These are phyloP conservation scores for Gastrolobium bilobum DNA, from an alignment of 306 rosid genomes.

Conservation along the genomic window DNA sequence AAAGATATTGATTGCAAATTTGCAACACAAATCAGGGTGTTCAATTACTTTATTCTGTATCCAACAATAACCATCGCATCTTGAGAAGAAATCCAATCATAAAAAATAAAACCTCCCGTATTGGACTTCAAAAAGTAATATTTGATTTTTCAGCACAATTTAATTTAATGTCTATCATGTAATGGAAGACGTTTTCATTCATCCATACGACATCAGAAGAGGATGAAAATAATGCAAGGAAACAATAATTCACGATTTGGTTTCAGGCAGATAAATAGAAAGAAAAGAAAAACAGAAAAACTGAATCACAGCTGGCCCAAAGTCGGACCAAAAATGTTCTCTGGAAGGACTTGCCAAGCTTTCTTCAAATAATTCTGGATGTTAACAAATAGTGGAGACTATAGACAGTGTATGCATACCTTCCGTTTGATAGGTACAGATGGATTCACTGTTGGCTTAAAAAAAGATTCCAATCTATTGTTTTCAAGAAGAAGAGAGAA, in stretches of 20 bases:
- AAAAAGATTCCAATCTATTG: slow-evolving; percentile 87
- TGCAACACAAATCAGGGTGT: slow-evolving; percentile 39
- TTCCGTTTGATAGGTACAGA: slow-evolving; percentile 83
- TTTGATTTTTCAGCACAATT: slow-evolving; percentile 24
- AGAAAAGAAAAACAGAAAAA: slow-evolving; percentile 27
- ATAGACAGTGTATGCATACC: slow-evolving; percentile 61
- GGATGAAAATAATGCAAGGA: slow-evolving; percentile 32
- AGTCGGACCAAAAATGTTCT: slow-evolving; percentile 28
- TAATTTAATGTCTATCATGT: slow-evolving; percentile 23
- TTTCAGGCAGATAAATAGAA: slow-evolving; percentile 36
- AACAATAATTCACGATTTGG: slow-evolving; percentile 23
- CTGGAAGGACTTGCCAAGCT: slow-evolving; percentile 15
- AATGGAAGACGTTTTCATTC: slow-evolving; percentile 14
- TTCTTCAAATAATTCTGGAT: slow-evolving; percentile 25
- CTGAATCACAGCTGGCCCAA: slow-evolving; percentile 32
- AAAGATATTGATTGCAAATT: slow-evolving; percentile 31
- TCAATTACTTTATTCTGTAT: slow-evolving; percentile 2
- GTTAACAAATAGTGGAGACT: slow-evolving; percentile 13
- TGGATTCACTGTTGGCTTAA: slow-evolving; percentile 75
- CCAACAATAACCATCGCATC: slow-evolving; percentile 23
- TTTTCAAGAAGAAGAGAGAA: slow-evolving; percentile 44
- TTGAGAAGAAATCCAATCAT: slow-evolving; percentile 26
- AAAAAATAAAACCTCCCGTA: slow-evolving; percentile 14
- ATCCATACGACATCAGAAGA: slow-evolving; percentile 15
- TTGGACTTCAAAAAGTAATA: slow-evolving; percentile 17